phyloP scores from a whole-genome alignment of 176 grass and related monocot genomes.

The Cocos nucifera region DNA sequence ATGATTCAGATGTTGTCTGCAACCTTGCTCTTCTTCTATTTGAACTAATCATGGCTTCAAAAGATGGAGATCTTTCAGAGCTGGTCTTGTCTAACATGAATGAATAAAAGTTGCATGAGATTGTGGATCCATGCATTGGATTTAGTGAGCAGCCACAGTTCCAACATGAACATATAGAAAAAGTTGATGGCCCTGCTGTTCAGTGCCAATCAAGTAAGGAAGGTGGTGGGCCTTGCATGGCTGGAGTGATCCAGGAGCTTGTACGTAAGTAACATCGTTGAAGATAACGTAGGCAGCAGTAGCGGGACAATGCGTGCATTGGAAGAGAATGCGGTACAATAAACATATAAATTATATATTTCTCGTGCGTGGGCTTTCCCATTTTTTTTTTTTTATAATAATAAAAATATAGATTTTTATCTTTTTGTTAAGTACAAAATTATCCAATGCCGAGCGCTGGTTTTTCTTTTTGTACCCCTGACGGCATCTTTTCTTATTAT shows the following conservation, averaged over 20 bases:
- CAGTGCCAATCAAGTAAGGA: conserved; percentile 58
- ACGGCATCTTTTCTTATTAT: no score
- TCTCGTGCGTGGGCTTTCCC: no score
- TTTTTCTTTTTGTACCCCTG: no score
- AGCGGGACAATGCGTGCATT: conserved; percentile 73
- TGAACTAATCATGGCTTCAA: conserved; percentile 60
- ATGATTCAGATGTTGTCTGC: conserved; percentile 46
- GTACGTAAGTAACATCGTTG: conserved; percentile 25
- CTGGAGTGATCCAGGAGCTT: conserved; percentile 49
- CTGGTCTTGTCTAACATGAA: conserved; percentile 51
- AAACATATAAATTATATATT: no score
- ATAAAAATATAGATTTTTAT: no score
- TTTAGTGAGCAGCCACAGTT: conserved; percentile 56
- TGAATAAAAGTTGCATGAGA: no score
- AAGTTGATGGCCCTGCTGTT: conserved; percentile 48
- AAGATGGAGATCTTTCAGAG: conserved; percentile 41
- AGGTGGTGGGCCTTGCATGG: conserved; percentile 38
- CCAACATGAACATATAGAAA: conserved; percentile 37
- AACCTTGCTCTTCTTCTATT: conserved; percentile 24
- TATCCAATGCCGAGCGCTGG: no score
- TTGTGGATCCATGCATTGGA: conserved; percentile 60
- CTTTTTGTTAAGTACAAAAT: no score
- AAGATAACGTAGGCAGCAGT: conserved; percentile 60
- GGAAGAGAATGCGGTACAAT: conserved; percentile 12
- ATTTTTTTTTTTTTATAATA: no score